Conservation (phyloP, 345 rosid genomes). For the Pistacia integerrima region DNA sequence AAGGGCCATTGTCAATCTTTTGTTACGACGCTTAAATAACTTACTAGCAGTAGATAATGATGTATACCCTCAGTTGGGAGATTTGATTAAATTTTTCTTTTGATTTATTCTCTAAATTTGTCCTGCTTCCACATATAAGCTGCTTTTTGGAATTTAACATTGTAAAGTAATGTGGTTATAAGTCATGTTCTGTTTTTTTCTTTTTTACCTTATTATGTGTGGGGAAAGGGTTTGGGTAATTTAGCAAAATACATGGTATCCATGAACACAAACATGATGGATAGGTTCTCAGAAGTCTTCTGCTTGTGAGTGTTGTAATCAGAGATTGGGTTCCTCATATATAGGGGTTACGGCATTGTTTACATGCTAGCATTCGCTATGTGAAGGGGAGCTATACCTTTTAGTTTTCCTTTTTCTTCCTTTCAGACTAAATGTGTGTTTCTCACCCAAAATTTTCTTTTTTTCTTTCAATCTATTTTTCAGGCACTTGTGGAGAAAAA, state of each 20-base stretch:
- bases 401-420: neutral
- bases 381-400: neutral
- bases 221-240: neutral
- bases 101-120: too few relatives aligned
- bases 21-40: too few relatives aligned
- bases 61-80: neutral
- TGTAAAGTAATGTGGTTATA: neutral
- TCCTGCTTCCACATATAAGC: neutral
- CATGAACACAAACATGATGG: neutral
- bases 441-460: neutral
- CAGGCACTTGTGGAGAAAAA: constrained; percentile 98
- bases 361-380: neutral
- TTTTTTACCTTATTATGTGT: neutral
- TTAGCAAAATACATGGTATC: neutral
- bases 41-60: too few relatives aligned
- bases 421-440: constrained; percentile 2
- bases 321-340: neutral
- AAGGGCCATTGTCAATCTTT: too few relatives aligned
- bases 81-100: neutral
- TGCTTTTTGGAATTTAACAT: neutral
- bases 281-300: neutral
- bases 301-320: neutral
- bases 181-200: neutral
- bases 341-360: neutral
- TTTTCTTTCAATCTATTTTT: constrained; percentile 20